A percentile compares a stretch with the other conserved stretches of the same genome.
These are phyloP conservation scores for Globisporangium alternatum DNA, from an alignment of 352 stramenopile genomes.

Conservation along the genomic window DNA sequence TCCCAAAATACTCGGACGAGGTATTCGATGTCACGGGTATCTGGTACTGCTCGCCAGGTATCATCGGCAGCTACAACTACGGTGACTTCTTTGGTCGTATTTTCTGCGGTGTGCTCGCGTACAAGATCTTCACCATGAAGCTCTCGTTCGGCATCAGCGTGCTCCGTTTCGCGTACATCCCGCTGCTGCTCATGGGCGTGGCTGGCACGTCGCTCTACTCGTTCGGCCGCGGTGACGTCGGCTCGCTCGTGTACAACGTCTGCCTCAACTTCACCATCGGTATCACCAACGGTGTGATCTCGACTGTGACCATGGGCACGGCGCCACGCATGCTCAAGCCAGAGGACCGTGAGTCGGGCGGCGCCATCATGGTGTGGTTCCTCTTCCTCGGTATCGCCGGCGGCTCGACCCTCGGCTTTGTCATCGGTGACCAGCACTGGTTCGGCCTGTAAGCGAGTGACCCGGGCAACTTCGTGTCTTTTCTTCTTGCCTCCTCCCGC, in stretches of 20 bases:
- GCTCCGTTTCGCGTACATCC: conserved; percentile 52
- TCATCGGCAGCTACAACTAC: conserved; percentile 69
- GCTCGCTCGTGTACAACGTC: conserved; percentile 40
- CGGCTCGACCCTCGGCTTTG: conserved; percentile 52
- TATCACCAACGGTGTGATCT: conserved; percentile 55
- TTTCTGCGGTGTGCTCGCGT: conserved; percentile 42
- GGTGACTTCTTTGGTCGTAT: conserved; percentile 61
- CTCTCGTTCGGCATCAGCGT: conserved; percentile 38
- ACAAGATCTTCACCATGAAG: conserved; percentile 57
- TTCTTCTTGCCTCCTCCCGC: neutral
- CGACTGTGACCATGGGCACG: conserved; percentile 63
- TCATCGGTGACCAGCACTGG: conserved; percentile 46
- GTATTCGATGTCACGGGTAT: conserved; percentile 17
- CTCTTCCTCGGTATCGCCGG: conserved; percentile 54
- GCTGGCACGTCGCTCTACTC: conserved; percentile 48
- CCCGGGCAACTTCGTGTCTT: neutral
- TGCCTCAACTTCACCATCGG: conserved; percentile 53
- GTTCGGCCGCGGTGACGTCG: conserved; percentile 34
- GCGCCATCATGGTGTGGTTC: conserved; percentile 57
- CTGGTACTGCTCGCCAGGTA: conserved; percentile 61
- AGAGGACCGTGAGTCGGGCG: conserved; percentile 51
- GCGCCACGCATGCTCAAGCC: conserved; percentile 45
- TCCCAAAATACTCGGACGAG: conserved; percentile 22
- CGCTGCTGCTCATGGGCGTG: conserved; percentile 53
- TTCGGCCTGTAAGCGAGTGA: conserved; percentile 38